A percentile compares a stretch with the other conserved stretches of the same genome.
Conservation (phyloP, 768 basidiomycete genomes). For the Rhizopogon roseolus region DNA sequence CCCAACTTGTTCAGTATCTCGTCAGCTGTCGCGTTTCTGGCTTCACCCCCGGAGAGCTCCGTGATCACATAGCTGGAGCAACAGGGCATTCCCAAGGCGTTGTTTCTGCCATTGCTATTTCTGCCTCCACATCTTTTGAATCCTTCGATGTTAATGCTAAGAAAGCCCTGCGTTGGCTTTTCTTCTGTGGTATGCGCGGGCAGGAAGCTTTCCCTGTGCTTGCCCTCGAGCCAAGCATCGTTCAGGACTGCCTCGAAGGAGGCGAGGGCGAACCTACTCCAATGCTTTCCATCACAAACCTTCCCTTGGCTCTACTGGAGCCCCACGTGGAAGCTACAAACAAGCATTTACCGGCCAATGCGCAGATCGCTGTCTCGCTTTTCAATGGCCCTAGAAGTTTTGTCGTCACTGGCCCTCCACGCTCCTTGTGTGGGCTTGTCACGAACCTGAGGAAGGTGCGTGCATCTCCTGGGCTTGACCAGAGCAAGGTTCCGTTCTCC, state of each 20-base stretch:
- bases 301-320: constrained; percentile 71
- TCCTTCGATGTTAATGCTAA: constrained; percentile 70
- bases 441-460: constrained; percentile 86
- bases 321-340: constrained; percentile 85
- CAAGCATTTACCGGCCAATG: constrained; percentile 72
- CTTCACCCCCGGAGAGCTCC: constrained; percentile 76
- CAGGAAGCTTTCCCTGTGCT: constrained; percentile 93
- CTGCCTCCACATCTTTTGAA: constrained; percentile 72
- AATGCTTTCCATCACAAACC: constrained; percentile 89
- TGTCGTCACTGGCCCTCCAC: constrained; percentile 89
- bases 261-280: constrained; percentile 92
- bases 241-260: constrained; percentile 84
- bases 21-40: constrained; percentile 71
- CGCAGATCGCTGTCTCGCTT: constrained; percentile 81
- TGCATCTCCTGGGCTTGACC: constrained; percentile 83
- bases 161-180: constrained; percentile 89
- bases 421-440: constrained; percentile 91
- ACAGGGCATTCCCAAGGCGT: constrained; percentile 99
- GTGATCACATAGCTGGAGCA: constrained; percentile 70
- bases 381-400: constrained; percentile 89
- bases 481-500: constrained; percentile 91
- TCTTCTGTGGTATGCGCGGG: constrained; percentile 89
- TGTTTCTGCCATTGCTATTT: constrained; percentile 86
- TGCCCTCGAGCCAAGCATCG: constrained; percentile 81
- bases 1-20: constrained; percentile 92